These are phyloP conservation scores for Psilocybe mexicana DNA, from an alignment of 1,284 basidiomycete species.

Conservation along the genomic window DNA sequence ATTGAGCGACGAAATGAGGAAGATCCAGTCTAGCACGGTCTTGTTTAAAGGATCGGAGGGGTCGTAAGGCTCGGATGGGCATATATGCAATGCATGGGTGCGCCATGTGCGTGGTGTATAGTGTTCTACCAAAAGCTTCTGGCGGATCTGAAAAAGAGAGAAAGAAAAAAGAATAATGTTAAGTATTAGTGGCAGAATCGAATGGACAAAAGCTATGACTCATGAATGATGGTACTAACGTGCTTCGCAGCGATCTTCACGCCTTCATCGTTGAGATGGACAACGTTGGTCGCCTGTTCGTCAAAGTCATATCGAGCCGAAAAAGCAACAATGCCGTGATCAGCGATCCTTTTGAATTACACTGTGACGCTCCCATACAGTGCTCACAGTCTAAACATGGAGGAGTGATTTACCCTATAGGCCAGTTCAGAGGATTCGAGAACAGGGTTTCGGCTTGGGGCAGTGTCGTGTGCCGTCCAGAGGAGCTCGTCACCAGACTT, in stretches of 20 bases:
- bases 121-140: constrained; percentile 55
- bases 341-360: background rate
- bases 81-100: constrained; percentile 72
- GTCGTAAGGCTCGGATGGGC: constrained; percentile 62
- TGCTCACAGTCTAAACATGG: background rate
- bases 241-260: constrained; percentile 61
- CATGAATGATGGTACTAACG: constrained; percentile 38
- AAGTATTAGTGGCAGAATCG: constrained; percentile 4
- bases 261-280: constrained; percentile 56
- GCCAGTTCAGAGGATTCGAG: constrained; percentile 51
- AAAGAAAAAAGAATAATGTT: background rate
- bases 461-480: constrained; percentile 16
- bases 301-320: background rate
- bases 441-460: constrained; percentile 45
- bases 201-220: constrained; percentile 1
- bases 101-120: constrained; percentile 80
- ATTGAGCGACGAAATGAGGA: constrained; percentile 79
- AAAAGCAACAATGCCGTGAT: constrained; percentile 11
- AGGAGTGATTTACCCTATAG: constrained; percentile 39
- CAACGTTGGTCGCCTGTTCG: constrained; percentile 53
- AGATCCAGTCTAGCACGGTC: constrained; percentile 76
- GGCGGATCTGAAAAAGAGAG: constrained; percentile 49
- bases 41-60: constrained; percentile 52
- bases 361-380: background rate
- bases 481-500: constrained; percentile 14